Evolutionary conservation across 2,329 filamentous ascomycete species (phyloP).

Genomic region (Phaeosphaeriaceae sp.): DNA sequence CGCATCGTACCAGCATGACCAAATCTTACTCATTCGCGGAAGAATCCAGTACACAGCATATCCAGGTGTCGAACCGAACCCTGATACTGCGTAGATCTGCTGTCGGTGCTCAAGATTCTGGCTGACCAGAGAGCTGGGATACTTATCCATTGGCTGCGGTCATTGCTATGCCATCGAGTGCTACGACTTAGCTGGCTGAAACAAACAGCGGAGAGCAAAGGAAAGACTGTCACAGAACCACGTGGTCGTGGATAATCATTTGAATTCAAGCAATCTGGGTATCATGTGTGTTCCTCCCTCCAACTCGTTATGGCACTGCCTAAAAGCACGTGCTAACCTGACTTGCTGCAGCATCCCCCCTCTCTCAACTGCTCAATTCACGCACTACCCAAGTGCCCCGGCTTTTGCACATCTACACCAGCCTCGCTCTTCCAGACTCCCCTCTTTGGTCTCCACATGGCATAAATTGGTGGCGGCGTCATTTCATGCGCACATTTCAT

Average conservation of each 20-base stretch:
- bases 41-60: constrained; percentile 6
- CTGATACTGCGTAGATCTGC: constrained; percentile 17
- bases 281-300: neutral
- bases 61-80: constrained; percentile 15
- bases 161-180: constrained; percentile 16
- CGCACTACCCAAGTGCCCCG: constrained; percentile 28
- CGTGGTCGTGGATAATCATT: neutral
- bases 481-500: constrained; percentile 42
- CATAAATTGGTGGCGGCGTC: constrained; percentile 35
- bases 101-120: constrained; percentile 20
- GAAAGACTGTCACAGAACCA: neutral
- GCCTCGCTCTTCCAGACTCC: constrained; percentile 20
- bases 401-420: constrained; percentile 24
- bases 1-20: too few species aligned
- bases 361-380: neutral
- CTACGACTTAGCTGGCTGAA: constrained; percentile 11
- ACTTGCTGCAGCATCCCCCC: neutral
- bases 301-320: neutral
- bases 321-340: neutral
- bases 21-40: neutral
- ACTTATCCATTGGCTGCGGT: constrained; percentile 19
- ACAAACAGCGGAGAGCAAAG: neutral
- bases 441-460: constrained; percentile 44
- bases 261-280: neutral
- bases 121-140: constrained; percentile 17